phyloP scores from a whole-genome alignment of 768 basidiomycete species.

The Leucosporidium scottii region DNA sequence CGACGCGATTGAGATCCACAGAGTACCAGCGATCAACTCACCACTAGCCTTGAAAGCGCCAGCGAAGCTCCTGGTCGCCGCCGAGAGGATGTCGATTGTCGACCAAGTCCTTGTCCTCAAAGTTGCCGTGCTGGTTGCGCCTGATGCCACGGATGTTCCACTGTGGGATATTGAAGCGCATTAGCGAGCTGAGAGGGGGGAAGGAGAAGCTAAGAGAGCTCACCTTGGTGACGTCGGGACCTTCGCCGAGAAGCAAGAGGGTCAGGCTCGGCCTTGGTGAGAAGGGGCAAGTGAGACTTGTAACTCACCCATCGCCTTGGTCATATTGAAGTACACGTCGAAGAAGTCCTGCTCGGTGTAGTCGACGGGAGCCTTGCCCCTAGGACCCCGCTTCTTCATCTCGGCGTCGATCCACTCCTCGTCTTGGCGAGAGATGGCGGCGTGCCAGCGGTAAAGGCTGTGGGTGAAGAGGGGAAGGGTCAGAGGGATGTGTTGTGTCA shows the following conservation, averaged over 20 bases:
- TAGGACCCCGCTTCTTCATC: too few relatives aligned
- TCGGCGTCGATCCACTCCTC: conserved; percentile 42
- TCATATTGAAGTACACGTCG: background rate
- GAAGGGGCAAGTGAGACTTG: too few relatives aligned
- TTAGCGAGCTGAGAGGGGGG: too few relatives aligned
- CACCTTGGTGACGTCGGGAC: too few relatives aligned
- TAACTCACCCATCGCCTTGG: background rate
- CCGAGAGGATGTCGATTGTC: conserved; percentile 9
- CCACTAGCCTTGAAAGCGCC: conserved; percentile 27
- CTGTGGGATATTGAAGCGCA: too few relatives aligned
- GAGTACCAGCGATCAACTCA: too few relatives aligned
- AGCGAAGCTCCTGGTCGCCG: conserved; percentile 18
- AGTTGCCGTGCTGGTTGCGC: background rate
- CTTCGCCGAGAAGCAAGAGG: too few relatives aligned
- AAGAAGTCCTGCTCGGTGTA: background rate
- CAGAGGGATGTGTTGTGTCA: background rate
- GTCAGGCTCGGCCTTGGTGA: too few relatives aligned
- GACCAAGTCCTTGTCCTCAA: conserved; percentile 5
- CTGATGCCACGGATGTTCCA: background rate
- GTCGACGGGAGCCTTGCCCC: background rate
- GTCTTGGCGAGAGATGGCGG: conserved; percentile 39
- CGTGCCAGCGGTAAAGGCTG: conserved; percentile 43
- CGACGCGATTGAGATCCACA: too few relatives aligned
- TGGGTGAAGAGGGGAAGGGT: background rate
- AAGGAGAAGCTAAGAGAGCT: too few relatives aligned